phyloP scores from a whole-genome alignment of 164 flowering plant genomes.

The Piper longum region DNA sequence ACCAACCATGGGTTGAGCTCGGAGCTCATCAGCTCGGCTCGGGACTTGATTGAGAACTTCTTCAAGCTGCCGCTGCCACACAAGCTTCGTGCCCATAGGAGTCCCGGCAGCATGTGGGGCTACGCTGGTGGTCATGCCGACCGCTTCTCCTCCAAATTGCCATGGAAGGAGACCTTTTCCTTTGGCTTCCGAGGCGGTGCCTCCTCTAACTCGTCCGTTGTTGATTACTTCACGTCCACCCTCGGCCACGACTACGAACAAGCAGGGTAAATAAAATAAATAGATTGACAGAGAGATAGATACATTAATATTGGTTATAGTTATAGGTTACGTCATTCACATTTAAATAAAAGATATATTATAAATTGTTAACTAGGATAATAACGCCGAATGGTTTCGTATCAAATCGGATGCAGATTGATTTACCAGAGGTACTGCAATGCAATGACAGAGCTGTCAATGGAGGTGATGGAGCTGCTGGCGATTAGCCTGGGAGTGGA shows the following conservation, averaged over 20 bases:
- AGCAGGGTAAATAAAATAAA: slow-evolving; percentile 30
- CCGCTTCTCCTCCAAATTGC: slow-evolving; percentile 43
- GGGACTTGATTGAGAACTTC: slow-evolving; percentile 25
- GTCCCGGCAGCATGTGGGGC: slow-evolving; percentile 33
- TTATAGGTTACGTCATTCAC: too few relatives aligned
- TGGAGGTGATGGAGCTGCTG: slow-evolving; percentile 43
- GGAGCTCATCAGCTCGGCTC: slow-evolving; percentile 28
- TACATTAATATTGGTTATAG: not conserved
- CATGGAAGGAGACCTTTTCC: slow-evolving; percentile 88
- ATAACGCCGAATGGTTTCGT: not conserved
- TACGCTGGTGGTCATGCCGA: slow-evolving; percentile 52
- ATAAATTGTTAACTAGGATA: not conserved
- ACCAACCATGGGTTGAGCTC: slow-evolving; percentile 58
- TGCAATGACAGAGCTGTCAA: slow-evolving; percentile 42
- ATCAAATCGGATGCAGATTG: slow-evolving; percentile 16
- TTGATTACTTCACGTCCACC: slow-evolving; percentile 31
- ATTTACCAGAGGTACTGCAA: slow-evolving; percentile 48
- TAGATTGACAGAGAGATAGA: too few relatives aligned
- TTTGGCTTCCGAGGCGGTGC: slow-evolving; percentile 22
- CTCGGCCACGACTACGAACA: slow-evolving; percentile 40
- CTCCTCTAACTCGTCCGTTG: slow-evolving; percentile 11
- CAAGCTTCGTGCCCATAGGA: slow-evolving; percentile 26
- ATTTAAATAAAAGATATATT: too few relatives aligned
- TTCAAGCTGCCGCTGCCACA: slow-evolving; percentile 33
- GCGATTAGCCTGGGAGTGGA: slow-evolving; percentile 54